Evolutionary conservation across 164 flowering plant species (phyloP), one percentile per base, ranked within the genome.

Genomic region (Akebia trifoliata): DNA sequence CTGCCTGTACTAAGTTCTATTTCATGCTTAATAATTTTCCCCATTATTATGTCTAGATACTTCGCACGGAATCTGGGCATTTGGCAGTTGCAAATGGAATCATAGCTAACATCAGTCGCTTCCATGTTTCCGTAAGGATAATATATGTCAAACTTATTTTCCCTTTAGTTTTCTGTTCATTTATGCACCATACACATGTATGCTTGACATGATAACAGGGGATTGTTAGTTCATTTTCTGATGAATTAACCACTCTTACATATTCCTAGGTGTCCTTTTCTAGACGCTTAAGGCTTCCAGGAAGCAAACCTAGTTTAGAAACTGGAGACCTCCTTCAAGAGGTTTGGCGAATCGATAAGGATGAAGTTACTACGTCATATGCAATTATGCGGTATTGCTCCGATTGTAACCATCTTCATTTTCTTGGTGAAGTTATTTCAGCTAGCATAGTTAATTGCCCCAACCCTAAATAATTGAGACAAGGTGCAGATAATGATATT

Each of bases 321-420:
- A 63, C 62, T 20, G 51, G 48, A 20, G 83, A 81, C 65, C 83
- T 93, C 51, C 50, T 46, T 54, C 64, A 60, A 46, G 81, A 79
- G 69, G 70, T 81, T 15, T 94, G 96, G 96, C 82, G 72, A 57
- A 77, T 94, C 67, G 84, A 88, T 71, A 94, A 90, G 79, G 99
- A 94, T 70, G 96, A 87, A 75, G 4, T 62, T 24, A 59, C 74
- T 66, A 58, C 91, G 39, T 83, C 91, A 24, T 87, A 76, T 78
- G 82, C 86, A 59, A 54, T 82, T 43, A 94, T 85, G 97, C 81
- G 99, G 99, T 90, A 67, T 25, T 56, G 42, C 20, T 8, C 54
- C 2, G 30, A 35, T 35, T 56, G 12, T 26, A 36, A 12, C 14
- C 43, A 4, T 44, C 32, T 60, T 51, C 8, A 9, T 45, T 14